These are phyloP conservation scores for Globisporangium alternatum DNA, from an alignment of 352 stramenopile genomes.

Conservation along the genomic window DNA sequence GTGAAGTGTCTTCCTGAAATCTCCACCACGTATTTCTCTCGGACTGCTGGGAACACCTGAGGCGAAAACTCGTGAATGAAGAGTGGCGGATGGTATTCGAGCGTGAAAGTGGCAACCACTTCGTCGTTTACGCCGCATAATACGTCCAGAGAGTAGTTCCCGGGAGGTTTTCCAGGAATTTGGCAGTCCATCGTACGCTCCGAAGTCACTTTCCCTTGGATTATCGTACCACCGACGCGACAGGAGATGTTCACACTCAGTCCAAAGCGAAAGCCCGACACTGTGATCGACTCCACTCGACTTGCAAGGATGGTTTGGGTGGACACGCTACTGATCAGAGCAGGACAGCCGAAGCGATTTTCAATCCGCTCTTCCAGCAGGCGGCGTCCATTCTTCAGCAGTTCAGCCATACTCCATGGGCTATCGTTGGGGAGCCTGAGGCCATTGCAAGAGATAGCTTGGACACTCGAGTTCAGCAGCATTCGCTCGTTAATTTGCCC, in stretches of 20 bases:
- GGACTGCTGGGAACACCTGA: conserved; percentile 15
- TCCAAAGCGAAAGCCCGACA: conserved; percentile 30
- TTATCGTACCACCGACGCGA: conserved; percentile 12
- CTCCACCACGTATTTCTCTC: conserved; percentile 20
- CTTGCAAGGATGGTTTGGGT: conserved; percentile 16
- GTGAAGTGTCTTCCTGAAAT: conserved; percentile 25
- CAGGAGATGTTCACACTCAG: conserved; percentile 27
- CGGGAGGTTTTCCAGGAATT: conserved; percentile 27
- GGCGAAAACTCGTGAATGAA: conserved; percentile 21
- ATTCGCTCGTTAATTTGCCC: conserved; percentile 13
- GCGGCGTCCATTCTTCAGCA: conserved; percentile 16
- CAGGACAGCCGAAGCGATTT: conserved; percentile 19
- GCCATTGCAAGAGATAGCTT: background rate
- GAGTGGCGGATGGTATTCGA: conserved; percentile 25
- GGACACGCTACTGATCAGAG: conserved; percentile 17
- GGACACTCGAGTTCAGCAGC: background rate
- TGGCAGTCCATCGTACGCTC: conserved; percentile 25
- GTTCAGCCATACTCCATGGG: conserved; percentile 15
- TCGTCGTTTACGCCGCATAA: conserved; percentile 15
- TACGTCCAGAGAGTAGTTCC: conserved; percentile 34
- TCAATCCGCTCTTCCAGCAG: conserved; percentile 16
- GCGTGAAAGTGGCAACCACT: conserved; percentile 18
- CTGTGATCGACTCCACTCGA: conserved; percentile 17
- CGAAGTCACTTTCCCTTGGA: conserved; percentile 21
- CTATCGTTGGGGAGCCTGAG: background rate